These are phyloP conservation scores for Hemisphaericaspora subhashii DNA, from an alignment of 1,139 yeast genomes.

Conservation along the genomic window DNA sequence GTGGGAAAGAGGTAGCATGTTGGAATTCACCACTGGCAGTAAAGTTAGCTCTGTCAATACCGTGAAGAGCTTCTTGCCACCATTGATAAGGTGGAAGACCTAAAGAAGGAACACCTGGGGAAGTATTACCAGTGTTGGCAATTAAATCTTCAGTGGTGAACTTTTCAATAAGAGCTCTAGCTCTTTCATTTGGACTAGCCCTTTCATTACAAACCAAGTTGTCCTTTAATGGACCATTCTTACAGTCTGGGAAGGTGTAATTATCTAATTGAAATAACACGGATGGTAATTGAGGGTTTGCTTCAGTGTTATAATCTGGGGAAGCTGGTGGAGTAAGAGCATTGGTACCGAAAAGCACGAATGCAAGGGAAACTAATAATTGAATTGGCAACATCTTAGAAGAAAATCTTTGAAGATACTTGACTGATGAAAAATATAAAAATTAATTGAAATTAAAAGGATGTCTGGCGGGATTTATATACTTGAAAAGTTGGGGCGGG, in stretches of 20 bases:
- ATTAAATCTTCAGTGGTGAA: conserved; percentile 7
- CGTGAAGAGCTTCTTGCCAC: conserved; percentile 11
- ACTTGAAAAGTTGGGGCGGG: not conserved
- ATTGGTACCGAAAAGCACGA: conserved; percentile 4
- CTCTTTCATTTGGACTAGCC: conserved; percentile 5
- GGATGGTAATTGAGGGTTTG: conserved; percentile 10
- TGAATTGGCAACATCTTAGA: conserved; percentile 6
- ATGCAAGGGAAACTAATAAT: conserved; percentile 6
- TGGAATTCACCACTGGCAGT: conserved; percentile 5
- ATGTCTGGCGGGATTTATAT: conserved; percentile 1
- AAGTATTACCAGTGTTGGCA: conserved; percentile 8
- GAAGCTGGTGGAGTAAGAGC: conserved; percentile 8
- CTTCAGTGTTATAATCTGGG: conserved; percentile 9
- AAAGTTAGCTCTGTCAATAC: conserved; percentile 8
- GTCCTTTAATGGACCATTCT: conserved; percentile 9
- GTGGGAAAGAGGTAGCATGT: conserved; percentile 8
- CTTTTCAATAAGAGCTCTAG: conserved; percentile 6
- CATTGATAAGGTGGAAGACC: conserved; percentile 11
- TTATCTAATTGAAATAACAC: conserved; percentile 5
- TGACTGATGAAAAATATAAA: conserved; percentile 1
- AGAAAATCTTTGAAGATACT: not conserved
- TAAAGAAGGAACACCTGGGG: conserved; percentile 8
- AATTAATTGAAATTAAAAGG: not conserved
- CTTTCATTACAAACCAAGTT: conserved; percentile 7
- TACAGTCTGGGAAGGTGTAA: conserved; percentile 10